A percentile compares a stretch with the other conserved stretches of the same genome.
These are phyloP conservation scores for Pyrenula aspistea DNA, from an alignment of 495 filamentous ascomycete genomes.

Conservation along the genomic window DNA sequence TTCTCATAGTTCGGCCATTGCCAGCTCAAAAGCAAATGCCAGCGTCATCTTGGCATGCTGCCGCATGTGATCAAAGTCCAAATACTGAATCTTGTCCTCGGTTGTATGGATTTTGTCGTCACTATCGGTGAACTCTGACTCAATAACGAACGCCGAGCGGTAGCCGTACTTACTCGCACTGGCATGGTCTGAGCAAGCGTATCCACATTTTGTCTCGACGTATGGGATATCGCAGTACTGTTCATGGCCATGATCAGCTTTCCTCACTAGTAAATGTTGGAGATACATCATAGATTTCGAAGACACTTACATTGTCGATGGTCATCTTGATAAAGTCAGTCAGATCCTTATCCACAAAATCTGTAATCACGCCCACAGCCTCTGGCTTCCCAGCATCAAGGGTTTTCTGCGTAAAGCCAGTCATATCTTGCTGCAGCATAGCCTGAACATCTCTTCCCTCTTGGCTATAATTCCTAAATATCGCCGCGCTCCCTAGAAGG, in stretches of 20 bases:
- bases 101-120: slow-evolving; percentile 86
- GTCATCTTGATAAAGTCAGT: slow-evolving; percentile 89
- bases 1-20: slow-evolving; percentile 41
- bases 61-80: slow-evolving; percentile 95
- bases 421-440: slow-evolving; percentile 99
- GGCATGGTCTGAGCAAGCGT: slow-evolving; percentile 94
- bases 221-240: slow-evolving; percentile 86
- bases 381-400: slow-evolving; percentile 73
- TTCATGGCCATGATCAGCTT: not conserved
- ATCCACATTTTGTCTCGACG: slow-evolving; percentile 87
- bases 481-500: slow-evolving; percentile 71
- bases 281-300: not conserved
- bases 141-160: slow-evolving; percentile 90
- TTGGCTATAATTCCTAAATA: slow-evolving; percentile 79
- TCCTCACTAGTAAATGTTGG: not conserved
- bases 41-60: slow-evolving; percentile 91
- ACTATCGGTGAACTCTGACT: slow-evolving; percentile 73
- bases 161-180: slow-evolving; percentile 95
- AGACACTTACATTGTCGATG: slow-evolving; percentile 50
- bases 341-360: slow-evolving; percentile 72
- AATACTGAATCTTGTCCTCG: slow-evolving; percentile 74
- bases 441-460: slow-evolving; percentile 70
- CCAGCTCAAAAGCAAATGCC: slow-evolving; percentile 81
- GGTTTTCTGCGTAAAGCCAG: slow-evolving; percentile 76
- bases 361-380: slow-evolving; percentile 84